phyloP scores from a whole-genome alignment of 2,329 filamentous ascomycete genomes.

The Colletotrichum tabaci region DNA sequence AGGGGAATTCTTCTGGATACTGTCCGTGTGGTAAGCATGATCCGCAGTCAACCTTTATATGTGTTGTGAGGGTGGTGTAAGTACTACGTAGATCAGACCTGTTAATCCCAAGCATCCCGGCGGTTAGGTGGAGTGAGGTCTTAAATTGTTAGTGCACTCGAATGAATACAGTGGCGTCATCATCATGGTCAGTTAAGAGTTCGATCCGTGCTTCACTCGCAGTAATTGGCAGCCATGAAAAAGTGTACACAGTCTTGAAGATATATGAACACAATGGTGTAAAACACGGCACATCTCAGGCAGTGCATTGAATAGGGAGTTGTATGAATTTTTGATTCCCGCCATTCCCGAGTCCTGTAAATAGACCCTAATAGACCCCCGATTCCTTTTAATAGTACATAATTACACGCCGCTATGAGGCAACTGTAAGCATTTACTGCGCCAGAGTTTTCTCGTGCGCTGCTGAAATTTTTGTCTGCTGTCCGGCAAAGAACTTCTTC shows the following conservation, averaged over 20 bases:
- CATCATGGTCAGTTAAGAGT: constrained; percentile 10
- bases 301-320: background rate
- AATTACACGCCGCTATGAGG: constrained; percentile 17
- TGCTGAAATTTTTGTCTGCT: constrained; percentile 42
- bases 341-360: background rate
- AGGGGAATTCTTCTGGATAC: background rate
- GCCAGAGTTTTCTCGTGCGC: constrained; percentile 27
- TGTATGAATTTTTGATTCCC: constrained; percentile 24
- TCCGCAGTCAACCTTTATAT: background rate
- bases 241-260: too few relatives aligned
- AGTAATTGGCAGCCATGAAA: background rate
- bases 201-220: background rate
- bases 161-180: constrained; percentile 36
- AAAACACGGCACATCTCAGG: too few relatives aligned
- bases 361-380: constrained; percentile 34
- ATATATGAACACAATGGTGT: background rate
- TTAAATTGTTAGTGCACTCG: constrained; percentile 36
- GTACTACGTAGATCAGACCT: background rate
- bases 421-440: constrained; percentile 1
- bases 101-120: background rate
- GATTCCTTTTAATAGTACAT: constrained; percentile 27
- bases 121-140: constrained; percentile 21
- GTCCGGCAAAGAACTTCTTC: constrained; percentile 75
- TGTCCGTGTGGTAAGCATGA: constrained; percentile 20
- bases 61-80: background rate